phyloP scores from a whole-genome alignment of 2,329 filamentous ascomycete species.

The Diaporthe eres region DNA sequence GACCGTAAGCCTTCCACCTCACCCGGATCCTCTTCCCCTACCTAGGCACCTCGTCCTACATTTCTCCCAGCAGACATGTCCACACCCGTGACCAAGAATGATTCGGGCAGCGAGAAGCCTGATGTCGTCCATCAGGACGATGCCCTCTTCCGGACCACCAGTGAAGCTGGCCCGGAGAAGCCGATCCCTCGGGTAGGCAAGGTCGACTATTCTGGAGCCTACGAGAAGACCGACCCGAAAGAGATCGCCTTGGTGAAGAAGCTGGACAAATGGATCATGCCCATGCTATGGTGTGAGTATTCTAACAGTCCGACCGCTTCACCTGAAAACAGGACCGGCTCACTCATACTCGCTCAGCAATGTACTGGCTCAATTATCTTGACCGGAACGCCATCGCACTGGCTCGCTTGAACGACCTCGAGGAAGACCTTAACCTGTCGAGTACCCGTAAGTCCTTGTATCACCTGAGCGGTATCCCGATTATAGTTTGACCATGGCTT shows the following conservation, averaged over 20 bases:
- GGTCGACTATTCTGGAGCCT: slow-evolving; percentile 21
- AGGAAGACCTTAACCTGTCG: slow-evolving; percentile 63
- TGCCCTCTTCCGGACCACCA: slow-evolving; percentile 13
- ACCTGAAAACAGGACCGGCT: not conserved
- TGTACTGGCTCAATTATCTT: slow-evolving; percentile 47
- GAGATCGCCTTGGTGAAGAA: slow-evolving; percentile 56
- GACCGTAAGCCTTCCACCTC: not conserved
- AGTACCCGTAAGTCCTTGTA: slow-evolving; percentile 49
- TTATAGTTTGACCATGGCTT: not conserved
- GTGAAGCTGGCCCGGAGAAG: slow-evolving; percentile 28
- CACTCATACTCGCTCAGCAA: slow-evolving; percentile 7
- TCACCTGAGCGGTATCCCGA: not conserved
- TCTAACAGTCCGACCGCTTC: fast-evolving
- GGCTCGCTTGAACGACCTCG: slow-evolving; percentile 67
- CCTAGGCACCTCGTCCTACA: not conserved
- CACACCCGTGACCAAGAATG: not conserved
- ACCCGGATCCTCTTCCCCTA: not conserved
- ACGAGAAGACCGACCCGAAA: slow-evolving; percentile 49
- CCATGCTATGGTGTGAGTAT: slow-evolving; percentile 50
- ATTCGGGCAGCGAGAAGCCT: slow-evolving; percentile 13
- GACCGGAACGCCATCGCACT: slow-evolving; percentile 71
- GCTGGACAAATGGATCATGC: slow-evolving; percentile 55
- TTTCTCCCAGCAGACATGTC: slow-evolving; percentile 8
- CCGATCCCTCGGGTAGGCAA: slow-evolving; percentile 9
- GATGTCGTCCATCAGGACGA: slow-evolving; percentile 22